A percentile compares a stretch with the other conserved stretches of the same genome.
Evolutionary conservation across 2,329 filamentous ascomycete species (phyloP).

Genomic region (Cryphonectria nitschkei): DNA sequence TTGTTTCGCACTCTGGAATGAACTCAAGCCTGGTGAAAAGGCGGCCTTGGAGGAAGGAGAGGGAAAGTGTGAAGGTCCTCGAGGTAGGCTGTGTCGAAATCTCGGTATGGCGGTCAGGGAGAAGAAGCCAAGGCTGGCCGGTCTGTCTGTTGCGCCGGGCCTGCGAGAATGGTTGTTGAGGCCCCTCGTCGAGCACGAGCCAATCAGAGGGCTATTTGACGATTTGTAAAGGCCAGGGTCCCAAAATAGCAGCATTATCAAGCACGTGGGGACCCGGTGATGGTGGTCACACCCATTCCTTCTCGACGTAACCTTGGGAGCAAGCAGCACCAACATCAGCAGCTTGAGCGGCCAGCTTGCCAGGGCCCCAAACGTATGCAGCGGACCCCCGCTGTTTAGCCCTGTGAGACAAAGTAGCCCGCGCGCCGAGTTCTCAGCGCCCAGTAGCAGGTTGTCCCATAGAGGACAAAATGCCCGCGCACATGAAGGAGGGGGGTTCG

Average conservation of each 20-base stretch:
- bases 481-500: neutral
- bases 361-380: neutral
- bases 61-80: neutral
- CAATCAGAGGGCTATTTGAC: constrained; percentile 14
- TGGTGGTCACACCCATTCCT: constrained; percentile 9
- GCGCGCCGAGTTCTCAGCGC: neutral
- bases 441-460: neutral
- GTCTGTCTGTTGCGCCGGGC: constrained; percentile 14
- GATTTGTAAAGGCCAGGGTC: constrained; percentile 26
- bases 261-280: constrained; percentile 27
- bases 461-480: neutral
- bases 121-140: constrained; percentile 14
- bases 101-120: constrained; percentile 23
- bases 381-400: constrained; percentile 5
- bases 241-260: constrained; percentile 28
- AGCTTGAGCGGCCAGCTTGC: neutral
- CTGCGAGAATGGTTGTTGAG: neutral
- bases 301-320: neutral
- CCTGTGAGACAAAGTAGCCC: constrained; percentile 11
- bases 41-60: constrained; percentile 13
- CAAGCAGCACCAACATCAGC: neutral
- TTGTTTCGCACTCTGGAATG: constrained; percentile 18
- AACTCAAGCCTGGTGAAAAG: constrained; percentile 12
- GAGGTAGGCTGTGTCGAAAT: constrained; percentile 13
- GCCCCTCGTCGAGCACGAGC: constrained; percentile 4